phyloP scores from a whole-genome alignment of 1,284 basidiomycete genomes.

The Microbotryomycetes sp. region DNA sequence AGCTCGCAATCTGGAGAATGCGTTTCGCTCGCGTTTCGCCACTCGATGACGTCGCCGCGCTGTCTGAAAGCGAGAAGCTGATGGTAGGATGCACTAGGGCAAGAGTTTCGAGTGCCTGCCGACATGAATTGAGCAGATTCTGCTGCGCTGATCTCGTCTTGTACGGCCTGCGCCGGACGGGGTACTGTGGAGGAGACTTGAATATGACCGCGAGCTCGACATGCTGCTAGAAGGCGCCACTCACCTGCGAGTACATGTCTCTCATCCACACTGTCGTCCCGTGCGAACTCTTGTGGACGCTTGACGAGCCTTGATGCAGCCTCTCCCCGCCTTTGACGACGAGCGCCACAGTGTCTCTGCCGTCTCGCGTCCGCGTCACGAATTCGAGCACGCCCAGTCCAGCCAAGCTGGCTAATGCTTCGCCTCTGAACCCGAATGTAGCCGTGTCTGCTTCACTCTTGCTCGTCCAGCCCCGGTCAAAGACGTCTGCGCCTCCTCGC shows the following conservation, averaged over 20 bases:
- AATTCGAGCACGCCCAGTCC: conserved; percentile 55
- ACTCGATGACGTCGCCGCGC: background rate
- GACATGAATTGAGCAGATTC: conserved; percentile 57
- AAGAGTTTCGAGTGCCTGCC: conserved; percentile 60
- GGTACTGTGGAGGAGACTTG: conserved; percentile 50
- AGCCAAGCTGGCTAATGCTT: conserved; percentile 18
- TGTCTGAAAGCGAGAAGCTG: conserved; percentile 60
- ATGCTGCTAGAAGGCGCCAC: too few relatives aligned
- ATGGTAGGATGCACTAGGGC: conserved; percentile 64
- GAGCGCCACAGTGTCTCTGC: conserved; percentile 58
- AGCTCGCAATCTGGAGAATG: conserved; percentile 2
- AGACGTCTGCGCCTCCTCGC: conserved; percentile 24
- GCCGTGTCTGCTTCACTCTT: background rate
- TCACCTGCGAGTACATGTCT: conserved; percentile 77
- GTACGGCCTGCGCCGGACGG: conserved; percentile 48
- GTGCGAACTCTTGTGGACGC: background rate
- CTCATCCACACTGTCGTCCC: conserved; percentile 74
- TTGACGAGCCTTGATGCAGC: background rate
- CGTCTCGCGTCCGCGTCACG: conserved; percentile 54
- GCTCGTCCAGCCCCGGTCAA: background rate
- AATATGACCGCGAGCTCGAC: background rate
- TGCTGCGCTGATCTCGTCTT: conserved; percentile 35
- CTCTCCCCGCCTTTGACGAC: conserved; percentile 45
- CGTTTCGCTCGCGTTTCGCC: background rate
- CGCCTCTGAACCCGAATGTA: conserved; percentile 19